phyloP scores from a whole-genome alignment of 805 yeast genomes.

The Cyberlindnera nakhonratchasimensis region DNA sequence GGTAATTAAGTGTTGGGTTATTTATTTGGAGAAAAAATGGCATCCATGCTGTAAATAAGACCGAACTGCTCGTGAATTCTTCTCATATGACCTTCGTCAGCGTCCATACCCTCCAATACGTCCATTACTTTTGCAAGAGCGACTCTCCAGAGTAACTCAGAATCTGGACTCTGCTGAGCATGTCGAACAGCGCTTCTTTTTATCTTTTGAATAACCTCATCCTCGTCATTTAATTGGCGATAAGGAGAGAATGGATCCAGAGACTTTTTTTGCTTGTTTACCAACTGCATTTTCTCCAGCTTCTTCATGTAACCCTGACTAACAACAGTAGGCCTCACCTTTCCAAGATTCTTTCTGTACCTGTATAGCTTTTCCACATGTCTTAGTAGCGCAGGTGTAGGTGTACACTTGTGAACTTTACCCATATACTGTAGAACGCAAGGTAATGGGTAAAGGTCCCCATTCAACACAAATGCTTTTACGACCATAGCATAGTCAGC shows the following conservation, averaged over 20 bases:
- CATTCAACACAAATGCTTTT: slow-evolving; percentile 13
- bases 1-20: too few relatives aligned
- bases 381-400: slow-evolving; percentile 10
- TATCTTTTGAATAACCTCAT: background rate
- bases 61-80: slow-evolving; percentile 13
- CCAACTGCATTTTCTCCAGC: slow-evolving; percentile 1
- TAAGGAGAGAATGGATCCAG: slow-evolving; percentile 17
- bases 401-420: slow-evolving; percentile 15
- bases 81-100: slow-evolving; percentile 8
- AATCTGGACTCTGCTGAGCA: slow-evolving; percentile 1
- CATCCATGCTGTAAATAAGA: slow-evolving; percentile 6
- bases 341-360: background rate
- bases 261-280: background rate
- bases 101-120: slow-evolving; percentile 5
- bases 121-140: slow-evolving; percentile 14
- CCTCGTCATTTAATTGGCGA: slow-evolving; percentile 1
- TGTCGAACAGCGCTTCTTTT: background rate
- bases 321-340: background rate
- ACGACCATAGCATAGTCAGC: slow-evolving; percentile 22
- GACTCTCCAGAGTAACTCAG: slow-evolving; percentile 13
- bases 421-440: slow-evolving; percentile 27
- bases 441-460: slow-evolving; percentile 18
- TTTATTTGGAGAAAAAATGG: slow-evolving; percentile 3
- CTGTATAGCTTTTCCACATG: slow-evolving; percentile 3
- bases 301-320: background rate